Evolutionary conservation across 2,329 filamentous ascomycete species (phyloP).

Genomic region (Aspergillus sp.): DNA sequence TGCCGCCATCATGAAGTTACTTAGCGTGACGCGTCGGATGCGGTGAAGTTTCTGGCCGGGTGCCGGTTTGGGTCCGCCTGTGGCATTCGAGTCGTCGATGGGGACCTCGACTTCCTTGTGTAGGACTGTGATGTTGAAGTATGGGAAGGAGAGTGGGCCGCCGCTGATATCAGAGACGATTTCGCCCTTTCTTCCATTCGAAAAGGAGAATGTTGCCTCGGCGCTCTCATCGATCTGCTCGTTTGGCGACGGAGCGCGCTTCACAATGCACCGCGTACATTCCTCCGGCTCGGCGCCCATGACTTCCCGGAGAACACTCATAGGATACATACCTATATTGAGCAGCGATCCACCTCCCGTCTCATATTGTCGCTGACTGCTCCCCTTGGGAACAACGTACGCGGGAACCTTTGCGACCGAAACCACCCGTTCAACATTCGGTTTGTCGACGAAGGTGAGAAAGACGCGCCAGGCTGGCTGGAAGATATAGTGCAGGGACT

Average conservation of each 20-base stretch:
- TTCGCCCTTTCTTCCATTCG: conserved; percentile 17
- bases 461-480: conserved; percentile 55
- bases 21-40: conserved; percentile 23
- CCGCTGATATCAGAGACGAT: conserved; percentile 23
- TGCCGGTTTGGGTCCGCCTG: neutral
- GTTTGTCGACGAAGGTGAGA: conserved; percentile 9
- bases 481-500: conserved; percentile 59
- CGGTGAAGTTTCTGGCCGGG: neutral
- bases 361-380: conserved; percentile 47
- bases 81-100: neutral
- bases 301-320: conserved; percentile 46
- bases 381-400: conserved; percentile 49
- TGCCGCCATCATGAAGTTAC: conserved; percentile 26
- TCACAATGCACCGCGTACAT: conserved; percentile 41
- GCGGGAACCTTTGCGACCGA: conserved; percentile 28
- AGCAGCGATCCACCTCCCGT: conserved; percentile 49
- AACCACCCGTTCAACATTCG: neutral
- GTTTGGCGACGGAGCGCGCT: conserved; percentile 34
- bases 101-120: conserved; percentile 17
- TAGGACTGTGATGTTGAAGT: neutral
- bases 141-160: conserved; percentile 4
- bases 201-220: conserved; percentile 20
- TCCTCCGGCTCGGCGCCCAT: conserved; percentile 46
- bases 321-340: conserved; percentile 45
- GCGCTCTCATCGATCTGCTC: conserved; percentile 34